Conservation (phyloP, 2,329 filamentous ascomycete genomes). For the Fusarium neocosmosporiellum region DNA sequence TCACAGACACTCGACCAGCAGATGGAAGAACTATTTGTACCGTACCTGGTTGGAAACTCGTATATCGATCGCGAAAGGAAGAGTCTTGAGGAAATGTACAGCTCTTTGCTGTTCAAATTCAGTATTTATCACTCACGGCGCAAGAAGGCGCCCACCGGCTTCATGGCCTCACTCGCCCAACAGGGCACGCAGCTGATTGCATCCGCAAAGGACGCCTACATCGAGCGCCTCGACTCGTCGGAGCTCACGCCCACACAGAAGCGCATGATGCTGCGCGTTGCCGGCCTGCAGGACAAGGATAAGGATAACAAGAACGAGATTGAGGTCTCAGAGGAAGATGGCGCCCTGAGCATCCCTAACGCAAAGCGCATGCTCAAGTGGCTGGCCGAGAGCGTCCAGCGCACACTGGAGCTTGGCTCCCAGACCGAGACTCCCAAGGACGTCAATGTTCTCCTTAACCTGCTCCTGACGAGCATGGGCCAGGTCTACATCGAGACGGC, state of each 20-base stretch:
- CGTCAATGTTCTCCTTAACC: slow-evolving; percentile 83
- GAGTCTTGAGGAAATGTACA: slow-evolving; percentile 84
- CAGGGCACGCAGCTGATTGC: slow-evolving; percentile 89
- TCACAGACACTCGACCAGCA: slow-evolving; percentile 79
- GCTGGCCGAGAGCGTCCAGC: slow-evolving; percentile 93
- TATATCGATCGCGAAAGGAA: slow-evolving; percentile 77
- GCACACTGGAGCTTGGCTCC: slow-evolving; percentile 90
- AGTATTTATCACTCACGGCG: slow-evolving; percentile 91
- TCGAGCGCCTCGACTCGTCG: slow-evolving; percentile 87
- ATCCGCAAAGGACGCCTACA: slow-evolving; percentile 90
- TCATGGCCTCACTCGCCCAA: slow-evolving; percentile 91
- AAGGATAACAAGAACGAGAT: slow-evolving; percentile 84
- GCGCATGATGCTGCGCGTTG: slow-evolving; percentile 88
- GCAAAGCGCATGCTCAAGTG: slow-evolving; percentile 99
- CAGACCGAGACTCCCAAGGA: slow-evolving; percentile 93
- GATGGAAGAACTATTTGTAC: slow-evolving; percentile 81
- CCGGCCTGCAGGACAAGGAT: slow-evolving; percentile 81
- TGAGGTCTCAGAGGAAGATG: slow-evolving; percentile 91
- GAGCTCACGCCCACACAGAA: slow-evolving; percentile 91
- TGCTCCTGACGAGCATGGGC: slow-evolving; percentile 88
- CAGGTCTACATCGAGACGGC: slow-evolving; percentile 80
- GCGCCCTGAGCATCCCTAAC: slow-evolving; percentile 81
- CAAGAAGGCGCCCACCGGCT: slow-evolving; percentile 89
- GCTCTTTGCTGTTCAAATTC: slow-evolving; percentile 94
- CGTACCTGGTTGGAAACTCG: slow-evolving; percentile 75